phyloP scores from a whole-genome alignment of 2,329 filamentous ascomycete genomes.

The Epichloe sp. region DNA sequence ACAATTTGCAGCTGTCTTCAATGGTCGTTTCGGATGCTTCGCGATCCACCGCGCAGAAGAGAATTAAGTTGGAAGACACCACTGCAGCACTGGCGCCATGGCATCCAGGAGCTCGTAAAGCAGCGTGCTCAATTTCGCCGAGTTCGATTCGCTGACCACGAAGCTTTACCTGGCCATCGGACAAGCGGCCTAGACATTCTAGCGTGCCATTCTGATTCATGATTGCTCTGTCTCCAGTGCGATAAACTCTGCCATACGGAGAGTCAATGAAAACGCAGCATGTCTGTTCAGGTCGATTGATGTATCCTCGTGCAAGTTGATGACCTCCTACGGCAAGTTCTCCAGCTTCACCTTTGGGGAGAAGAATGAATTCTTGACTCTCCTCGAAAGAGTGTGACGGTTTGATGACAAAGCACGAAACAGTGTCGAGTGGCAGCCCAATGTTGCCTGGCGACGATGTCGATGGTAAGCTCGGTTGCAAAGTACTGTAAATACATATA shows the following conservation, averaged over 20 bases:
- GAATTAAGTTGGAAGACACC: conserved; percentile 54
- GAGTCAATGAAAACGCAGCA: conserved; percentile 55
- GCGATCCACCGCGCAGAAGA: conserved; percentile 52
- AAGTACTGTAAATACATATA: conserved; percentile 36
- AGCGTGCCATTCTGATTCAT: conserved; percentile 54
- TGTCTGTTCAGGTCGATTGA: conserved; percentile 71
- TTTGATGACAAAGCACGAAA: conserved; percentile 60
- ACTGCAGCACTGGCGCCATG: conserved; percentile 56
- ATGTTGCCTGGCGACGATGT: conserved; percentile 53
- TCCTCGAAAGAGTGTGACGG: conserved; percentile 19
- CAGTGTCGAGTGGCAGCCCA: conserved; percentile 66
- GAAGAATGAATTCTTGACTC: conserved; percentile 30
- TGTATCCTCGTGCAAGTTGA: conserved; percentile 68
- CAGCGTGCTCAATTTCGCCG: conserved; percentile 62
- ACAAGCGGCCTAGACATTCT: conserved; percentile 74
- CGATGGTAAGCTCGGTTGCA: conserved; percentile 49
- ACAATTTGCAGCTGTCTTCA: conserved; percentile 48
- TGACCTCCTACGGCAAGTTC: conserved; percentile 72
- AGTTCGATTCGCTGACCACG: conserved; percentile 74
- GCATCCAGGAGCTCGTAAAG: conserved; percentile 47
- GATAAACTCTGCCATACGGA: conserved; percentile 58
- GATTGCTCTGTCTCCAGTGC: conserved; percentile 72
- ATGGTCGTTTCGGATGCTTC: conserved; percentile 28
- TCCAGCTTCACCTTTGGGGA: conserved; percentile 55
- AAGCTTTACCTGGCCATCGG: conserved; percentile 72